Base-by-base conservation (phyloP, 495 filamentous ascomycete genomes). In the Neurospora sp. region DNA sequence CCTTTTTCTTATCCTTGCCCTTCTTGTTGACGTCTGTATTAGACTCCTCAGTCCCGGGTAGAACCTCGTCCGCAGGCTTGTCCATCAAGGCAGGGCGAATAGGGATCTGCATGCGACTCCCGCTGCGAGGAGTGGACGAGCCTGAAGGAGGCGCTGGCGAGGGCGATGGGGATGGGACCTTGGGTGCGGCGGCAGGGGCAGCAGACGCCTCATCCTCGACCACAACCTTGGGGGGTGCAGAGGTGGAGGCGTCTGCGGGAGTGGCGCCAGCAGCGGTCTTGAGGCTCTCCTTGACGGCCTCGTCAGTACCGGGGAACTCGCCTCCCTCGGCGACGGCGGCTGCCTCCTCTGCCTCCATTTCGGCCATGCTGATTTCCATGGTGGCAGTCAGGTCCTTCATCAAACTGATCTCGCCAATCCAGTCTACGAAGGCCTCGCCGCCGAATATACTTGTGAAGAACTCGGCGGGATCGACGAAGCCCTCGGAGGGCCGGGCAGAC, bases 381-480 rank as follows among this genome's bases (percentile, higher is more conserved):
- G 93, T 94, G 73, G 92, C 90, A 4, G 93, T 95, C 44, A 96
- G 85, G 76, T 96, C 94, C 82, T 95, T 96, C 91, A 97, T 95
- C 71, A 97, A 87, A 69, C 91, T 94, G 74, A 97, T 94, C 83
- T 97, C 93, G 72, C 94, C 93, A 77, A 96, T 96, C 79, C 94
- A 89, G 82, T 96, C 95, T 35, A 91, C 87, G 79, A 99, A 99
- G 5, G 96, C 96, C 73, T 97, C 95, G 42, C 96, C 96, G 75
- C 96, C 96, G 78, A 99, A 99, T 74, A 99, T 98, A 87, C 94
- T 97, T 76, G 93, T 91, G 82, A 99, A 98, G 89, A 99, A 99
- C 84, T 99, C 96, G 60, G 94, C 89, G 0, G 96, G 96, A 77
- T 99, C 96, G 86, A 93, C 93, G 82, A 99, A 99, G 74, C 96